Evolutionary conservation across 2,329 filamentous ascomycete genomes (phyloP).

Genomic region (Fusarium subtropicale): DNA sequence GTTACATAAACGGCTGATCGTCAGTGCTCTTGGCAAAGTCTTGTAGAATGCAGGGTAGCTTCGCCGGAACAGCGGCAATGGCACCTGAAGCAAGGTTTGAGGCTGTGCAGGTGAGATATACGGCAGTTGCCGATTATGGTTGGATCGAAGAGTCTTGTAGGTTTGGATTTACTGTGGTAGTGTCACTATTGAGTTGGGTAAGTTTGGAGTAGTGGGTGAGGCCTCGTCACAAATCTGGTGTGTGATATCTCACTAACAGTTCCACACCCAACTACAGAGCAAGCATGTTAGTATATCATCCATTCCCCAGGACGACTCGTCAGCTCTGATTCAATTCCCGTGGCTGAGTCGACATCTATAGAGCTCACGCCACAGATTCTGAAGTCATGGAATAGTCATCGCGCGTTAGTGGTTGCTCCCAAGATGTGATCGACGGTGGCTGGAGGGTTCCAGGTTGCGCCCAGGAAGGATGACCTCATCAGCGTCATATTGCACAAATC

Average conservation of each 20-base stretch:
- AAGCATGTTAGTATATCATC: neutral
- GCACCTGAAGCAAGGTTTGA: neutral
- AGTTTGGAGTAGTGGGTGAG: neutral
- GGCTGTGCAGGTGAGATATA: neutral
- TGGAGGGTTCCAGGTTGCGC: slow-evolving; percentile 25
- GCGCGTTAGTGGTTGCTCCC: slow-evolving; percentile 34
- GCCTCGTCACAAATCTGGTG: slow-evolving; percentile 1
- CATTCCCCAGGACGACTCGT: slow-evolving; percentile 2
- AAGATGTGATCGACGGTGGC: slow-evolving; percentile 26
- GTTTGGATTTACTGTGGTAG: neutral
- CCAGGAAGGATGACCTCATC: slow-evolving; percentile 31
- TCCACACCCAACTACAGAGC: fast-evolving
- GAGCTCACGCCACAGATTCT: slow-evolving; percentile 19
- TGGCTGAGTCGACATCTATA: slow-evolving; percentile 4
- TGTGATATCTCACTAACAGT: neutral
- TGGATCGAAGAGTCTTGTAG: neutral
- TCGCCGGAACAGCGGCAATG: neutral
- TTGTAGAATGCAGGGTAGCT: neutral
- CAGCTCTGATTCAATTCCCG: neutral
- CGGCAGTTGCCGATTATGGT: neutral
- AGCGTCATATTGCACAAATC: slow-evolving; percentile 23
- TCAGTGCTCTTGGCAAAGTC: neutral
- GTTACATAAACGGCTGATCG: neutral
- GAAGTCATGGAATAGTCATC: slow-evolving; percentile 34
- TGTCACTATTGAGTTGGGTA: neutral